These are phyloP conservation scores for Asterella californica DNA, from an alignment of 225 moss, liverwort and hornwort genomes.

Conservation along the genomic window DNA sequence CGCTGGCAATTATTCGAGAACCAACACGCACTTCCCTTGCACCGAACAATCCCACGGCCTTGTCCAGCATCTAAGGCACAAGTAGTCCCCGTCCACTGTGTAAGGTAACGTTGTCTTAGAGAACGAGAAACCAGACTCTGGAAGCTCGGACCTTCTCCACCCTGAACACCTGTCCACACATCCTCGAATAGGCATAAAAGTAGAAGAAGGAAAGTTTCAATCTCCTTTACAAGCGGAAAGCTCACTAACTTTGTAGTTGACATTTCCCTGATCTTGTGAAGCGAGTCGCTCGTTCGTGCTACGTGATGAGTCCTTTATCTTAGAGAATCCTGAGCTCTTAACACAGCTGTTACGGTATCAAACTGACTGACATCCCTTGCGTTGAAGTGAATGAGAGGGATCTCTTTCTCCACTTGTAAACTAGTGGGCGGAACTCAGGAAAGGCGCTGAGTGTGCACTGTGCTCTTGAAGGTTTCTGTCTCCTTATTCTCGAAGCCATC, in stretches of 20 bases:
- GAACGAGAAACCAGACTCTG: neutral
- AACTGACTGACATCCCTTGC: neutral
- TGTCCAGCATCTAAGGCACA: neutral
- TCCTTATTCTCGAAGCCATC: too few relatives aligned
- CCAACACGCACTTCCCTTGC: neutral
- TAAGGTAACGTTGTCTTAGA: neutral
- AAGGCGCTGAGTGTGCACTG: neutral
- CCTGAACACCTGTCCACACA: neutral
- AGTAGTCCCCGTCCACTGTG: neutral
- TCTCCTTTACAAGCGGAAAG: neutral
- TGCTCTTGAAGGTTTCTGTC: too few relatives aligned
- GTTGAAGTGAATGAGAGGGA: neutral
- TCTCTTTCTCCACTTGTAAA: neutral
- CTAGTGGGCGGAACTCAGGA: too few relatives aligned
- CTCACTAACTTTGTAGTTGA: neutral
- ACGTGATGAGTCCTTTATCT: neutral
- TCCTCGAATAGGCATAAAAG: neutral
- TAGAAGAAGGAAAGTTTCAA: neutral
- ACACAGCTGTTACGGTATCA: neutral
- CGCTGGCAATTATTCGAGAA: neutral
- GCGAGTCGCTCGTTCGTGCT: too few relatives aligned
- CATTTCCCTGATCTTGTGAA: neutral
- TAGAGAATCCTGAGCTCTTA: neutral
- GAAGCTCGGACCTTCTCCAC: neutral
- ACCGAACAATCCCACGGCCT: neutral